Evolutionary conservation across 2,329 filamentous ascomycete genomes (phyloP), one percentile per base, ranked within the genome.

Genomic region (Sporothrix phasma): DNA sequence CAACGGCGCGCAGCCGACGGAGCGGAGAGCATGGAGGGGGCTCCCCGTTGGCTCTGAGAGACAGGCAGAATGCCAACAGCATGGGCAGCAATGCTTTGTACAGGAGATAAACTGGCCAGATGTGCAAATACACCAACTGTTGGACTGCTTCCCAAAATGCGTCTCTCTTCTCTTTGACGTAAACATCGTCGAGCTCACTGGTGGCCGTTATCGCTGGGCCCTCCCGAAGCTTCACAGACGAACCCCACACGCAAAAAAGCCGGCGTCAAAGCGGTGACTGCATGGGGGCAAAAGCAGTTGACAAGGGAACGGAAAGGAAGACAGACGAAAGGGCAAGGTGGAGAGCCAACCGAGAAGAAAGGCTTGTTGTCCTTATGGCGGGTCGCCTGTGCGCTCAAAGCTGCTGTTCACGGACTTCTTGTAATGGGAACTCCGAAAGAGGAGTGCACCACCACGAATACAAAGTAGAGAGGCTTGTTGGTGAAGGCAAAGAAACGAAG

Each of bases 221-320:
- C 53, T 19, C 4, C 34, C 37, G 11, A 2, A 5, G 13, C 26
- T 24, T n/a, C 31, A 39, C 47, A 34, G 24, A 19, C 31, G 19
- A 60, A 64, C 62, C 54, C 62, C 62, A 64, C 62, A 60, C 62
- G 41, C 62, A 37, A 59, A 61, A 24, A 2, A 13, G n/a, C 49
- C 29, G 62, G 62, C 24, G 39, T 41, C 11, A 43, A 41, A 51
- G 62, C 62, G 53, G 62, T 41, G 43, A 63, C 41, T 10, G 6
- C 22, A 29, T 19, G 11, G 58, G 47, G 26, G 11, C 5, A 46
- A 22, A 29, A 37, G 22, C n/a, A 5, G 43, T 15, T 4, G 39
- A 22, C 7, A n/a, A 46, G 34, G 24, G 1, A 22, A 31, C 3
- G 26, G 39, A 51, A 22, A 34, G 15, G 13, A 8, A 24, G 13